These are phyloP conservation scores for Pseudopyricularia cyperi DNA, from an alignment of 2,329 filamentous ascomycete genomes.

Conservation along the genomic window DNA sequence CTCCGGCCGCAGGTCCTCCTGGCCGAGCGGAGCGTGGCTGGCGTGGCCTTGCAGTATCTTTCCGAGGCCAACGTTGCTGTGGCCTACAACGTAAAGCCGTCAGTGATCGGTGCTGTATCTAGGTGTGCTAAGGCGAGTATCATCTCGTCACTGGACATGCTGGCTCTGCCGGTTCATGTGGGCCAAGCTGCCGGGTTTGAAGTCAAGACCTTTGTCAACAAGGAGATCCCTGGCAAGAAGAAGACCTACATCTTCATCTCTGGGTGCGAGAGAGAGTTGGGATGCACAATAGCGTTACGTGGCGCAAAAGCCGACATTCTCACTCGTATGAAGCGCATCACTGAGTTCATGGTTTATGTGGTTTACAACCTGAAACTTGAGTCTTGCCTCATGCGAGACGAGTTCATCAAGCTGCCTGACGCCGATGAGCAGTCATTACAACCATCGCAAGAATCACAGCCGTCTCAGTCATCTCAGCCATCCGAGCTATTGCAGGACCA, in stretches of 20 bases:
- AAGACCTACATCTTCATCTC: slow-evolving; percentile 96
- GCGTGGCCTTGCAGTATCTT: slow-evolving; percentile 77
- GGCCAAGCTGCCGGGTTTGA: slow-evolving; percentile 81
- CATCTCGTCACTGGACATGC: slow-evolving; percentile 89
- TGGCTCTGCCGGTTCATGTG: slow-evolving; percentile 63
- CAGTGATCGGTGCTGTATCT: slow-evolving; percentile 88
- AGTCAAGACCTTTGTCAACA: slow-evolving; percentile 87
- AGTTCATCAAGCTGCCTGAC: slow-evolving; percentile 72
- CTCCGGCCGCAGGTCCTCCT: slow-evolving; percentile 75
- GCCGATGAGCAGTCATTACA: slow-evolving; percentile 32
- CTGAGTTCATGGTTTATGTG: slow-evolving; percentile 98
- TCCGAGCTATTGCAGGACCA: slow-evolving; percentile 4
- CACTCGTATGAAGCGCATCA: slow-evolving; percentile 76
- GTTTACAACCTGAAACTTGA: slow-evolving; percentile 96
- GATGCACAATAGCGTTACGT: slow-evolving; percentile 85
- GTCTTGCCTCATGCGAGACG: slow-evolving; percentile 85
- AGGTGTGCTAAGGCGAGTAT: slow-evolving; percentile 84
- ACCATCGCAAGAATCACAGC: slow-evolving; percentile 3
- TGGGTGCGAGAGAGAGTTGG: slow-evolving; percentile 77
- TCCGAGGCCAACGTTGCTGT: slow-evolving; percentile 84
- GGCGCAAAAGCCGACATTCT: slow-evolving; percentile 63
- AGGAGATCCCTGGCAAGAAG: slow-evolving; percentile 57
- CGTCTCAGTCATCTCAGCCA: slow-evolving; percentile 20
- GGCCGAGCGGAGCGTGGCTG: slow-evolving; percentile 87
- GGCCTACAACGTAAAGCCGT: slow-evolving; percentile 91